phyloP scores from a whole-genome alignment of 1,284 basidiomycete species.

The Tilletiopsis washingtonensis region DNA sequence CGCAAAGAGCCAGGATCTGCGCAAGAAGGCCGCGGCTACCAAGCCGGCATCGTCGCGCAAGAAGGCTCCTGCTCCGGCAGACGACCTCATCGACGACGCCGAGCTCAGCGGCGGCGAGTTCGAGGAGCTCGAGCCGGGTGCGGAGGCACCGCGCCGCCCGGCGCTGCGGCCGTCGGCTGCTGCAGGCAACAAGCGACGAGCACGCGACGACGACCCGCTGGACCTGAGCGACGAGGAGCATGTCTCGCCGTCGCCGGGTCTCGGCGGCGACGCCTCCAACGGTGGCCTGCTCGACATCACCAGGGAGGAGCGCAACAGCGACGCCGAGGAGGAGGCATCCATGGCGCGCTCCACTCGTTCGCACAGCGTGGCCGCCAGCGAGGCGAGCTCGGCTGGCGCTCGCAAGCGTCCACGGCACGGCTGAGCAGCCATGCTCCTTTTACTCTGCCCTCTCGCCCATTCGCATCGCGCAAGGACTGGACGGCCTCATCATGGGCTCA shows the following conservation, averaged over 20 bases:
- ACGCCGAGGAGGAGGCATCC: too few relatives aligned
- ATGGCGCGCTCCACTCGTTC: too few relatives aligned
- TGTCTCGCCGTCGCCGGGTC: background rate
- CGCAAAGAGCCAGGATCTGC: background rate
- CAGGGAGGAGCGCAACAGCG: background rate
- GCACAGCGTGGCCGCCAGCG: too few relatives aligned
- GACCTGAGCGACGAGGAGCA: background rate
- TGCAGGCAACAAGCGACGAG: background rate
- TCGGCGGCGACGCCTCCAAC: background rate
- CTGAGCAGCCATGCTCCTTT: too few relatives aligned
- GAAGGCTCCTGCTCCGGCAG: background rate
- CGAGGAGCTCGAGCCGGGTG: background rate
- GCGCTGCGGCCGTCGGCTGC: too few relatives aligned
- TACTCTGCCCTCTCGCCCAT: too few relatives aligned
- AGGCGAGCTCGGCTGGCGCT: too few relatives aligned
- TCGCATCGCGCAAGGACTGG: too few relatives aligned
- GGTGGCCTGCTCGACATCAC: background rate
- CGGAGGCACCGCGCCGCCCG: background rate
- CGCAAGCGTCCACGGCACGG: too few relatives aligned
- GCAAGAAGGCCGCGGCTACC: background rate
- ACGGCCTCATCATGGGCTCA: too few relatives aligned
- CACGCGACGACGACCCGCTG: background rate
- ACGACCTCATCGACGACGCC: background rate
- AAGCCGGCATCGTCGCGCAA: background rate
- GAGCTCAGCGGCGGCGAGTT: background rate